These are phyloP conservation scores for Lyophyllum decastes DNA, from an alignment of 768 basidiomycete genomes.

Conservation along the genomic window DNA sequence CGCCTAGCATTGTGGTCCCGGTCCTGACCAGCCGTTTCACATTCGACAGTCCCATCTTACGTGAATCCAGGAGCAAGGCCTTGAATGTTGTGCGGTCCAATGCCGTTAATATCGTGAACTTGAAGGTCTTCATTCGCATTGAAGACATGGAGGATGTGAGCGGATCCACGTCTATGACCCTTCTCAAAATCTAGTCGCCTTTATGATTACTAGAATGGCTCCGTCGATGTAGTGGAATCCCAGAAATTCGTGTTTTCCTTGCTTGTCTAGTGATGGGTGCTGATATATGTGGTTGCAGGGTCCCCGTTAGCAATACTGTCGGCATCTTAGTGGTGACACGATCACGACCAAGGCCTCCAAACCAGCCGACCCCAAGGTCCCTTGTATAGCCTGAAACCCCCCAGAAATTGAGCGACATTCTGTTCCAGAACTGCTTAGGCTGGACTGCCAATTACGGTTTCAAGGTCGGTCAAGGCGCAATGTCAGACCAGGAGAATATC, in stretches of 20 bases:
- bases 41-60: conserved; percentile 16
- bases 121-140: conserved; percentile 18
- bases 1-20: conserved; percentile 12
- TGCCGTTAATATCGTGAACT: conserved; percentile 7
- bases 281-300: conserved; percentile 8
- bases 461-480: conserved; percentile 19
- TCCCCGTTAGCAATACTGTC: conserved; percentile 13
- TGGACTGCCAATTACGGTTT: conserved; percentile 21
- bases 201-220: conserved; percentile 12
- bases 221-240: conserved; percentile 17
- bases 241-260: conserved; percentile 12
- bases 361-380: not conserved
- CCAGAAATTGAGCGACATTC: conserved; percentile 9
- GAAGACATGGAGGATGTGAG: conserved; percentile 16
- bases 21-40: conserved; percentile 16
- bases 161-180: not conserved
- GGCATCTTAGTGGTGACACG: conserved; percentile 13
- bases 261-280: not conserved
- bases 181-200: not conserved
- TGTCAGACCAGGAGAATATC: conserved; percentile 14
- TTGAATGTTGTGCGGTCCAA: conserved; percentile 16
- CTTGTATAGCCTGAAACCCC: conserved; percentile 11
- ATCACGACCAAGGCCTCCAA: conserved; percentile 18
- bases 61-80: conserved; percentile 15
- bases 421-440: conserved; percentile 13